Percentiles rank a stretch among this genome's conserved stretches.
phyloP scores from a whole-genome alignment of 176 grass and related monocot genomes.

The Carex parvula region DNA sequence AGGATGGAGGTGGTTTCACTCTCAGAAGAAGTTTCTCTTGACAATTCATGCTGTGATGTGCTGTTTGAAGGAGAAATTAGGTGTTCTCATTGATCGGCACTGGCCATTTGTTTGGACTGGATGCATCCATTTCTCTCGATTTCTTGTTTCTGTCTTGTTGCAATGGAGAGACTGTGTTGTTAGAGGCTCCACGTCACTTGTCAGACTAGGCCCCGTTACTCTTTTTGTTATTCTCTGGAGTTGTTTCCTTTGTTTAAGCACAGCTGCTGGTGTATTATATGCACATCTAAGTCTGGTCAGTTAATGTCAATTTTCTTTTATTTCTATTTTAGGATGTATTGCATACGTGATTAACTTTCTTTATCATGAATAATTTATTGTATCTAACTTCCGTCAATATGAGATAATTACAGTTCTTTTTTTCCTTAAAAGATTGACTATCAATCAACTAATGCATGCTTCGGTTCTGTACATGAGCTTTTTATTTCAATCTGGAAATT shows the following conservation, averaged over 20 bases:
- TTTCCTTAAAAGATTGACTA: neutral
- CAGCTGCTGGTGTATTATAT: slow-evolving; percentile 49
- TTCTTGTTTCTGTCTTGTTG: slow-evolving; percentile 42
- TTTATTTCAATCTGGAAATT: neutral
- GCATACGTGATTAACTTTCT: neutral
- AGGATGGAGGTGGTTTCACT: slow-evolving; percentile 73
- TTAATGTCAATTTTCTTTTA: slow-evolving; percentile 12
- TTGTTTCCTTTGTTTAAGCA: slow-evolving; percentile 77
- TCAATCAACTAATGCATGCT: neutral
- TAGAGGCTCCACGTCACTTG: slow-evolving; percentile 52
- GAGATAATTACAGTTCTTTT: neutral
- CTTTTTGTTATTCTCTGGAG: slow-evolving; percentile 91
- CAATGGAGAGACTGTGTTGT: slow-evolving; percentile 57
- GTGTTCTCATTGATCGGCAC: slow-evolving; percentile 70
- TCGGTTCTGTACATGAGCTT: neutral
- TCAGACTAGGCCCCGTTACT: slow-evolving; percentile 63
- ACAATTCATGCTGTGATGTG: slow-evolving; percentile 47
- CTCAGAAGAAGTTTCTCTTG: slow-evolving; percentile 62
- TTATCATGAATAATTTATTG: neutral
- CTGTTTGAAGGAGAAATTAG: slow-evolving; percentile 43
- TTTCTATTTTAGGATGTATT: slow-evolving; percentile 20
- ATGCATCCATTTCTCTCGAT: slow-evolving; percentile 38
- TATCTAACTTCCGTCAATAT: neutral
- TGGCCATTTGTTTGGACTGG: slow-evolving; percentile 78
- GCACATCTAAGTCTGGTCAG: slow-evolving; percentile 77